Percentiles rank a stretch among this genome's conserved stretches.
Conservation (phyloP, 2,329 filamentous ascomycete species). For the Truncatella angustata region DNA sequence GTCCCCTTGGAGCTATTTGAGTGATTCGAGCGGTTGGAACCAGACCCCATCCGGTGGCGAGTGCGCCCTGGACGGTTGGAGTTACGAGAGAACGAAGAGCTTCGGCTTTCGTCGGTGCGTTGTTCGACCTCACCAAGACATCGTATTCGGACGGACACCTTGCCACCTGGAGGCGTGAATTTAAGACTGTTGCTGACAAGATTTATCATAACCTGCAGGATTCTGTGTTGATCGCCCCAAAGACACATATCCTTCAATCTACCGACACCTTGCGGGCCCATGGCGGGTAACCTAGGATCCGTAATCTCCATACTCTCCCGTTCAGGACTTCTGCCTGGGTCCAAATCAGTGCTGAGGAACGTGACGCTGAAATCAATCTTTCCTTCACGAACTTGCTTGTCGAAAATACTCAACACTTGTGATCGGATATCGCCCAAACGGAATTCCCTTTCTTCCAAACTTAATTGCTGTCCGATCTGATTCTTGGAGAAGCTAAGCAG, state of each 20-base stretch:
- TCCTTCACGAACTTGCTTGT: constrained; percentile 82
- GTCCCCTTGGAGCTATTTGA: constrained; percentile 47
- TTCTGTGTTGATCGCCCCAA: constrained; percentile 90
- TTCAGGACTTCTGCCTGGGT: constrained; percentile 30
- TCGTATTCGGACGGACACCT: constrained; percentile 72
- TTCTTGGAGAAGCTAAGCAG: constrained; percentile 93
- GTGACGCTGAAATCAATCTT: constrained; percentile 70
- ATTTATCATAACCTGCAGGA: constrained; percentile 91
- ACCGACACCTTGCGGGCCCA: constrained; percentile 65
- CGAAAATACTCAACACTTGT: constrained; percentile 83
- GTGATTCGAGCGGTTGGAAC: constrained; percentile 50
- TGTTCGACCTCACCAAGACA: constrained; percentile 63
- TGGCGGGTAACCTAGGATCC: constrained; percentile 46
- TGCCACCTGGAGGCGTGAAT: constrained; percentile 77
- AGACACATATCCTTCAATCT: constrained; percentile 81
- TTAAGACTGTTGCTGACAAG: constrained; percentile 90
- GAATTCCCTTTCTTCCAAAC: constrained; percentile 82
- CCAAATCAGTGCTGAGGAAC: constrained; percentile 58
- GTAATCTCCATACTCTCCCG: constrained; percentile 28
- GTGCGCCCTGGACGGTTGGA: constrained; percentile 39
- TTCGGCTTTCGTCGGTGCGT: constrained; percentile 43
- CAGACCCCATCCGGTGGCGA: constrained; percentile 46
- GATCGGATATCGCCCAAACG: constrained; percentile 78
- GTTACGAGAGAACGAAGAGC: constrained; percentile 50
- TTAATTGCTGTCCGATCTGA: constrained; percentile 82